Conservation (phyloP, 2,329 filamentous ascomycete species). For the Hymenoscyphus albidus region DNA sequence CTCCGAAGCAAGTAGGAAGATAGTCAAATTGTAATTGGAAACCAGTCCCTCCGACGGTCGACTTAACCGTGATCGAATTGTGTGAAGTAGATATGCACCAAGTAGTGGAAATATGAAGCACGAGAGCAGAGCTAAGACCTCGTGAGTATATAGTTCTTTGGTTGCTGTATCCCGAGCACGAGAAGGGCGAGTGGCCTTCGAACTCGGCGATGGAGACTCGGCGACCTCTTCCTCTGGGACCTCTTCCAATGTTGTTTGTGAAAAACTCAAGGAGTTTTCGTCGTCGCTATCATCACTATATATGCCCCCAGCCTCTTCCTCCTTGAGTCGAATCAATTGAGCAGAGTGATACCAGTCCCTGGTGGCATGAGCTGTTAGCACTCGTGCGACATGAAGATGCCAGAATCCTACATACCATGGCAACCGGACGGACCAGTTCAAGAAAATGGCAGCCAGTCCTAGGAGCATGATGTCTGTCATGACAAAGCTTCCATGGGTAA, state of each 20-base stretch:
- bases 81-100: constrained; percentile 80
- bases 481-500: constrained; percentile 77
- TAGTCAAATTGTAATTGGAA: constrained; percentile 87
- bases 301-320: constrained; percentile 40
- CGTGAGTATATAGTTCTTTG: constrained; percentile 68
- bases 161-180: constrained; percentile 41
- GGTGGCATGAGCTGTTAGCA: constrained; percentile 13
- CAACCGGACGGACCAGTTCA: constrained; percentile 87
- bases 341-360: constrained; percentile 74
- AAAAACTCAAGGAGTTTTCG: constrained; percentile 32
- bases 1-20: constrained; percentile 85
- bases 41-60: constrained; percentile 81
- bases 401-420: constrained; percentile 63
- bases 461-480: constrained; percentile 83
- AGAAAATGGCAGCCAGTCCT: constrained; percentile 73
- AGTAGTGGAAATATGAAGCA: constrained; percentile 77
- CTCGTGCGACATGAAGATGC: constrained; percentile 1
- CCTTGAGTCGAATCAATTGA: constrained; percentile 55
- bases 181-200: constrained; percentile 22
- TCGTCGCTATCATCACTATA: constrained; percentile 45
- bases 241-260: constrained; percentile 28
- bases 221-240: constrained; percentile 28
- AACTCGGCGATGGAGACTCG: constrained; percentile 11
- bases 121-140: constrained; percentile 67
- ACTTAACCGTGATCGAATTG: constrained; percentile 75